These are phyloP conservation scores for Bipolaris bicolor DNA, from an alignment of 2,329 filamentous ascomycete species.

Conservation along the genomic window DNA sequence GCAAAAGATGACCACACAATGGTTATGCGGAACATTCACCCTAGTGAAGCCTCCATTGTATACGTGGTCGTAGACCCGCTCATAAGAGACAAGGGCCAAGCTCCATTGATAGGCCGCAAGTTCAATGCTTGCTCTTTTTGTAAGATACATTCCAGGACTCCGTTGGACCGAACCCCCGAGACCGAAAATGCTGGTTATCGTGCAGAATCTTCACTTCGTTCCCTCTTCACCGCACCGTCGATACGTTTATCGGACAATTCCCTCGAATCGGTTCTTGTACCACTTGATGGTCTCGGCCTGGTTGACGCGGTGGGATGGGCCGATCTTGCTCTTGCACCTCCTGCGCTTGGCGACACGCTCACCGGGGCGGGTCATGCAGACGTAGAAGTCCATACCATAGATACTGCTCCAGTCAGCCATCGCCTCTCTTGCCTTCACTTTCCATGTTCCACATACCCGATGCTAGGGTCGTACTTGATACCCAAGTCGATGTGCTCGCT, in stretches of 20 bases:
- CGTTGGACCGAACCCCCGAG: constrained; percentile 47
- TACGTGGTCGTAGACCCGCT: constrained; percentile 51
- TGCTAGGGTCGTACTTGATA: constrained; percentile 72
- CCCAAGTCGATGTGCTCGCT: constrained; percentile 99
- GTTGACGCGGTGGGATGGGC: constrained; percentile 90
- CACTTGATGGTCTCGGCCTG: constrained; percentile 96
- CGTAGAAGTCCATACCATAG: constrained; percentile 97
- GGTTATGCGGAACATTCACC: constrained; percentile 65
- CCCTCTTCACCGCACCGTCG: constrained; percentile 28
- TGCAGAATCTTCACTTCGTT: constrained; percentile 44
- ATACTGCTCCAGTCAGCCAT: constrained; percentile 44
- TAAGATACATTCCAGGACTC: constrained; percentile 51
- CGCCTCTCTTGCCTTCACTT: background rate
- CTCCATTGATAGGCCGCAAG: constrained; percentile 56
- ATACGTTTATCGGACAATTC: constrained; percentile 90
- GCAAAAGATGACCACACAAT: constrained; percentile 55
- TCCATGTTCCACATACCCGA: constrained; percentile 40
- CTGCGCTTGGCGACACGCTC: constrained; percentile 96
- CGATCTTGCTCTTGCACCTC: constrained; percentile 85
- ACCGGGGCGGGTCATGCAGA: constrained; percentile 99
- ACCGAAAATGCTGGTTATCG: constrained; percentile 47
- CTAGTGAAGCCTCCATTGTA: constrained; percentile 65
- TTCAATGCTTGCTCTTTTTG: constrained; percentile 49
- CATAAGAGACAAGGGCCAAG: constrained; percentile 44
- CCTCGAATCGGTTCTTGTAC: constrained; percentile 96